Percentiles rank a stretch among this genome's conserved stretches.
These are phyloP conservation scores for Aspergillus awamori DNA, from an alignment of 2,329 filamentous ascomycete genomes.

Conservation along the genomic window DNA sequence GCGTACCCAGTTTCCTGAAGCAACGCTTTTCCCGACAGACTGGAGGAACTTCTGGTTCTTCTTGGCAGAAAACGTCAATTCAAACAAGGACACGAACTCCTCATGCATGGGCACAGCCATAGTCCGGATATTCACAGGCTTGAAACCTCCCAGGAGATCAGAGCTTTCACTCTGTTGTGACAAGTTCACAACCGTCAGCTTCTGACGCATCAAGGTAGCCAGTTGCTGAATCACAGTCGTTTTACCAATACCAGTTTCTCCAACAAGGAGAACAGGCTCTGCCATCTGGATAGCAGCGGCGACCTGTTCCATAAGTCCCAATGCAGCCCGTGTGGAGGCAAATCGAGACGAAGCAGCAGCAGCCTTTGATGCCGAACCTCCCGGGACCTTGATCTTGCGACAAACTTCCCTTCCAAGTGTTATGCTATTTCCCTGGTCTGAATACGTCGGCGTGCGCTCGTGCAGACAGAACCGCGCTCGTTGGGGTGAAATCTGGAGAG, in stretches of 20 bases:
- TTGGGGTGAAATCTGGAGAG: conserved; percentile 83
- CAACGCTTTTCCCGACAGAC: conserved; percentile 75
- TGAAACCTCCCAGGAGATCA: conserved; percentile 95
- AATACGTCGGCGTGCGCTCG: conserved; percentile 71
- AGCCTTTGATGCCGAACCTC: conserved; percentile 48
- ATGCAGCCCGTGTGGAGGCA: conserved; percentile 83
- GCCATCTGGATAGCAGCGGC: conserved; percentile 76
- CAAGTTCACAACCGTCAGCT: conserved; percentile 88
- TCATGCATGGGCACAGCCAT: conserved; percentile 88
- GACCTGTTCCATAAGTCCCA: conserved; percentile 84
- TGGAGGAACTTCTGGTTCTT: conserved; percentile 88
- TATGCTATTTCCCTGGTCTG: conserved; percentile 62
- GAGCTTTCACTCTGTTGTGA: conserved; percentile 97
- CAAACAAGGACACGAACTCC: conserved; percentile 88
- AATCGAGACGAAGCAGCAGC: conserved; percentile 58
- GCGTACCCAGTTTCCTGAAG: conserved; percentile 83
- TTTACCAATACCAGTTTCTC: conserved; percentile 97
- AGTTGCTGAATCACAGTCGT: conserved; percentile 95
- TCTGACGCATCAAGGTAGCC: conserved; percentile 79
- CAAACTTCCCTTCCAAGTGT: conserved; percentile 69
- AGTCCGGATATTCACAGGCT: conserved; percentile 87
- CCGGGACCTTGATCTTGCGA: conserved; percentile 56
- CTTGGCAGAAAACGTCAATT: conserved; percentile 80
- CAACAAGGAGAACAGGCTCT: conserved; percentile 94
- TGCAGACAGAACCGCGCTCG: conserved; percentile 76